Base-by-base conservation (phyloP, 2,329 filamentous ascomycete species). In the Trichoderma aggressivum region DNA sequence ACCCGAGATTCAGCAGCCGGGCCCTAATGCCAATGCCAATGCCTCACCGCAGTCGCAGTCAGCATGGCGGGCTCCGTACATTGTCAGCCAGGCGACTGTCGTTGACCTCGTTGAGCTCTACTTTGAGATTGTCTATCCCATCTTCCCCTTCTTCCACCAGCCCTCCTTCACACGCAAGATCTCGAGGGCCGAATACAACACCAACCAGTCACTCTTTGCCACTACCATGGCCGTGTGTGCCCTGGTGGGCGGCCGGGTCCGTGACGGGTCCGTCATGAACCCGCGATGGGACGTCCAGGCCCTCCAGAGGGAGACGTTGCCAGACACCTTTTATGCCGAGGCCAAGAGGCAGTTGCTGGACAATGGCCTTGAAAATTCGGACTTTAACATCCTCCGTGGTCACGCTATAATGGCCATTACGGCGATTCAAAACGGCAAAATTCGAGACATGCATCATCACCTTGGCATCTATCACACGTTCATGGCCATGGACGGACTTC, bases 71-170 rank as follows among this genome's bases (percentile, higher is more conserved):
- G 71, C 72, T 28, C 70, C 74, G 14, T 70, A 63, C n/a, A 58
- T 74, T 36, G 73, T 73, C 56, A 72, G 70, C 63, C 74, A 74
- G 66, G 73, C 72, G 26, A 71, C 72, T 47, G 82, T 86, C 55
- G 77, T 71, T 64, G 79, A 81, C 75, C 77, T 86, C n/a, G 79
- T 85, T 28, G 81, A 84, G 18, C 79, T 87, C 18, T 87, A 86
- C 78, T 84, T 86, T 76, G 83, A 86, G 71, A 81, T 85, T 56
- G 82, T 86, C n/a, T 87, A 87, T 76, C 85, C 85, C 2, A 83
- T 87, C 75, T 84, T 86, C 72, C 85, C 86, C 5, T 77, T 87
- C 30, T 87, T 87, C 73, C 84, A 87, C 74, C 81, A 81, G 43
- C 80, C 80, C n/a, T 83, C 81, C 21, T 80, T 85, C 56, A 75